These are phyloP conservation scores for Taxillus chinensis DNA, from an alignment of 164 flowering plant genomes.

Conservation along the genomic window DNA sequence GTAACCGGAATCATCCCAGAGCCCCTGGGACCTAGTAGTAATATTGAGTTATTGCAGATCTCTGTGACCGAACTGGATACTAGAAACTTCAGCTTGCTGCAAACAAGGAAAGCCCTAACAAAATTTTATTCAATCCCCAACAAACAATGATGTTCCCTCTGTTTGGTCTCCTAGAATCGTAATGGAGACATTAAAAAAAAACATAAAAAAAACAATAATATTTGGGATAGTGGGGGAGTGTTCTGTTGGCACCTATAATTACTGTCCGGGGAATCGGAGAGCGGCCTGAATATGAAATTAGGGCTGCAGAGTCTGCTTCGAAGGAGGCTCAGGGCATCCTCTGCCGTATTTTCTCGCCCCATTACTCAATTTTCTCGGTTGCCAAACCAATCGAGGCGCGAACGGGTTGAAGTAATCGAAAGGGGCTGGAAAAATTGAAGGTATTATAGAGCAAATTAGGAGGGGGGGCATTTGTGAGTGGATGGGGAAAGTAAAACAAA, in stretches of 20 bases:
- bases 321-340: conserved; percentile 41
- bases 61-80: conserved; percentile 74
- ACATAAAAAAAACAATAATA: background rate
- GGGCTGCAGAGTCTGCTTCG: conserved; percentile 56
- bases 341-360: conserved; percentile 31
- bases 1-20: conserved; percentile 75
- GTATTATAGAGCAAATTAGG: no score
- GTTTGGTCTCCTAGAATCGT: background rate
- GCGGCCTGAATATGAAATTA: conserved; percentile 32
- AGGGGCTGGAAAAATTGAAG: background rate
- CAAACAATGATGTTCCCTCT: no score
- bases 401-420: background rate
- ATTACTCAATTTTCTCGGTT: conserved; percentile 13
- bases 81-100: conserved; percentile 79
- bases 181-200: background rate
- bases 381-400: background rate
- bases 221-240: background rate
- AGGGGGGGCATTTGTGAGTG: no score
- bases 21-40: conserved; percentile 91
- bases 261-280: conserved; percentile 48
- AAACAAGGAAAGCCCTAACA: conserved; percentile 1
- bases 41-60: conserved; percentile 71
- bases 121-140: background rate
- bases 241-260: conserved; percentile 42
- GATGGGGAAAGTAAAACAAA: no score